Evolutionary conservation across 164 flowering plant genomes (phyloP).

Genomic region (Buxus sempervirens): DNA sequence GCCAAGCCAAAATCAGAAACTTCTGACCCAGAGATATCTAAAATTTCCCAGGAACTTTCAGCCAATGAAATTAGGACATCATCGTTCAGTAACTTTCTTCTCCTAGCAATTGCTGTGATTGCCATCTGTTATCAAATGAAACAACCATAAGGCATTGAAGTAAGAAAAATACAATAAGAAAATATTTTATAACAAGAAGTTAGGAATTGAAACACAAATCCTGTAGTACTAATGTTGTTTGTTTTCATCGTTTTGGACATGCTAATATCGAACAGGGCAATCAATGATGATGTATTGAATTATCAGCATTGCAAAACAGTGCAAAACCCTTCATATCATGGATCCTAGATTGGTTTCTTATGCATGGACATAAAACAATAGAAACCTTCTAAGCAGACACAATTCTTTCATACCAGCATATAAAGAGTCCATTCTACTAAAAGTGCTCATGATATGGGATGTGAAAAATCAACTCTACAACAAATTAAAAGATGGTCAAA

Average conservation of each 20-base stretch:
- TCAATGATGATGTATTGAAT: no score
- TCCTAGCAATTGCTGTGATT: constrained; percentile 69
- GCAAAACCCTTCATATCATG: no score
- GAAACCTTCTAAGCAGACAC: no score
- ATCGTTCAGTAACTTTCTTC: constrained; percentile 74
- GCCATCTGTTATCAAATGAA: constrained; percentile 47
- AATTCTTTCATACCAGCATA: no score
- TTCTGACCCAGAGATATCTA: constrained; percentile 82
- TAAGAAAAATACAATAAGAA: not conserved
- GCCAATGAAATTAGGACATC: constrained; percentile 66
- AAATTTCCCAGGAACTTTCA: constrained; percentile 74
- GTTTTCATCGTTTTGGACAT: no score
- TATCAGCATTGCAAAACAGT: no score
- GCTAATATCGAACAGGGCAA: no score
- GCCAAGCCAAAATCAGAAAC: constrained; percentile 72
- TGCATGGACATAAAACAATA: no score
- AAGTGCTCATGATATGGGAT: not conserved
- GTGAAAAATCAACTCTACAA: not conserved
- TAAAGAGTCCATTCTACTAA: not conserved
- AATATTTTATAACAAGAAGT: no score
- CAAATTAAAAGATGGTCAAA: not conserved
- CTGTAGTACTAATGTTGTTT: no score
- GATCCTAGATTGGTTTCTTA: no score
- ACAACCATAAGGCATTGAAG: constrained; percentile 2
- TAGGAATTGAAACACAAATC: no score